Evolutionary conservation across 257 asterid genomes (phyloP).

Genomic region (Nicotiana noctiflora): DNA sequence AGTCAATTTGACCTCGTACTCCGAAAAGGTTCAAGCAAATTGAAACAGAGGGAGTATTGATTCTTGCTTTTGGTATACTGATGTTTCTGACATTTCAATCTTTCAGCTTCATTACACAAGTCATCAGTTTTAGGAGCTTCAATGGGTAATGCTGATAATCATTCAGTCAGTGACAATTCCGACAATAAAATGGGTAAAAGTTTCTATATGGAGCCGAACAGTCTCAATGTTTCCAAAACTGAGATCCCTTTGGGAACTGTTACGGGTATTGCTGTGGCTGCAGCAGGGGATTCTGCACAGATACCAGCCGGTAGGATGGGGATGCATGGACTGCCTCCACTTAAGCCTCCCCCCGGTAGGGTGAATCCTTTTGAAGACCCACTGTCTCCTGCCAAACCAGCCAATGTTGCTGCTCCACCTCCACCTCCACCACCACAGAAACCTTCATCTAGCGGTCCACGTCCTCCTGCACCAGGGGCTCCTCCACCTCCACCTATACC

Average conservation of each 20-base stretch:
- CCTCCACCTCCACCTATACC: conserved; percentile 29
- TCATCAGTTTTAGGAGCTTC: conserved; percentile 11
- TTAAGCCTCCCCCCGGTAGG: conserved; percentile 72
- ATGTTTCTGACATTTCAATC: conserved; percentile 15
- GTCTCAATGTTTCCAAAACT: conserved; percentile 34
- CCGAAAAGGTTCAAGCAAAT: too few species aligned
- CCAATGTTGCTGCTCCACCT: conserved; percentile 7
- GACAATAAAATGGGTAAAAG: conserved; percentile 19
- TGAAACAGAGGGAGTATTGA: background rate
- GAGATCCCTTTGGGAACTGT: conserved; percentile 33
- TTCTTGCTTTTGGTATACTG: conserved; percentile 8
- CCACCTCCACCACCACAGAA: conserved; percentile 30
- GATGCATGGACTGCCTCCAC: conserved; percentile 37
- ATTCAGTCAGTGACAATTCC: conserved; percentile 29
- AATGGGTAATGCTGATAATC: conserved; percentile 29
- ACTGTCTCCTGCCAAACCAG: conserved; percentile 1
- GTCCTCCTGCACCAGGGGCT: conserved; percentile 24
- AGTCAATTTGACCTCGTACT: too few species aligned
- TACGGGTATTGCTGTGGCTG: conserved; percentile 22
- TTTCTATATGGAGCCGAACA: conserved; percentile 28
- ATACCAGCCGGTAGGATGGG: conserved; percentile 20
- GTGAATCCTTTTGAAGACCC: conserved; percentile 20
- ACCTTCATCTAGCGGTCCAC: conserved; percentile 25
- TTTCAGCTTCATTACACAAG: conserved; percentile 59
- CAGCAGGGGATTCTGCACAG: conserved; percentile 19